Percentiles rank a stretch among this genome's conserved stretches.
Conservation (phyloP, 2,329 filamentous ascomycete genomes). For the Claviceps cyperi region DNA sequence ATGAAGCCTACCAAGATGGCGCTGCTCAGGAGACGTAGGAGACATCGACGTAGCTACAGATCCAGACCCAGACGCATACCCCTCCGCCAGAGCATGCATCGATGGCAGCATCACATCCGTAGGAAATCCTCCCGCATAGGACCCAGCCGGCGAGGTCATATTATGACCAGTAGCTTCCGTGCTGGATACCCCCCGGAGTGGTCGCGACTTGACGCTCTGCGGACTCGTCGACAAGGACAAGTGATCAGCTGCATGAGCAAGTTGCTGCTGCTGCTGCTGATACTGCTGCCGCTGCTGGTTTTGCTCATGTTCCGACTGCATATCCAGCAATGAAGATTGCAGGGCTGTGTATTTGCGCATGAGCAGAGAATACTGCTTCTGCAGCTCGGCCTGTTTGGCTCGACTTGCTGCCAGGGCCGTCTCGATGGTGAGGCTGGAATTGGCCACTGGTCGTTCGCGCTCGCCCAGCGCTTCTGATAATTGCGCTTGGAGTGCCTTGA, state of each 20-base stretch:
- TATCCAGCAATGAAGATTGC: constrained; percentile 34
- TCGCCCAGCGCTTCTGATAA: constrained; percentile 25
- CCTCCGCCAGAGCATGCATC: neutral
- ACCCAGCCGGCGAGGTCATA: constrained; percentile 26
- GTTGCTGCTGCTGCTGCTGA: neutral
- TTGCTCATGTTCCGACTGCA: constrained; percentile 20
- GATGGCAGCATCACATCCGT: neutral
- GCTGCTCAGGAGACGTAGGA: constrained; percentile 23
- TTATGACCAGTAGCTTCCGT: constrained; percentile 29
- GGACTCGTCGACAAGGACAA: constrained; percentile 25
- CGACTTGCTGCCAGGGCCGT: constrained; percentile 34
- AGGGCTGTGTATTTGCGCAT: constrained; percentile 37
- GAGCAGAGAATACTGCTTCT: constrained; percentile 35
- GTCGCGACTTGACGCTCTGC: constrained; percentile 21
- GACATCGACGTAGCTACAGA: constrained; percentile 16
- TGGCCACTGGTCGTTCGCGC: constrained; percentile 12
- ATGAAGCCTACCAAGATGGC: constrained; percentile 27
- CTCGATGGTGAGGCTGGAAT: constrained; percentile 26
- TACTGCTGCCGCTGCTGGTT: neutral
- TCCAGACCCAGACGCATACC: constrained; percentile 10
- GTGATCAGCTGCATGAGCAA: constrained; percentile 17
- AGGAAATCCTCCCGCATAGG: constrained; percentile 10
- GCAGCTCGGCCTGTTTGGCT: constrained; percentile 37
- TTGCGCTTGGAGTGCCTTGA: constrained; percentile 30
- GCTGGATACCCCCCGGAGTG: constrained; percentile 30